Base-by-base conservation (phyloP, 1,284 basidiomycete species). In the Ceratobasidium sp. region DNA sequence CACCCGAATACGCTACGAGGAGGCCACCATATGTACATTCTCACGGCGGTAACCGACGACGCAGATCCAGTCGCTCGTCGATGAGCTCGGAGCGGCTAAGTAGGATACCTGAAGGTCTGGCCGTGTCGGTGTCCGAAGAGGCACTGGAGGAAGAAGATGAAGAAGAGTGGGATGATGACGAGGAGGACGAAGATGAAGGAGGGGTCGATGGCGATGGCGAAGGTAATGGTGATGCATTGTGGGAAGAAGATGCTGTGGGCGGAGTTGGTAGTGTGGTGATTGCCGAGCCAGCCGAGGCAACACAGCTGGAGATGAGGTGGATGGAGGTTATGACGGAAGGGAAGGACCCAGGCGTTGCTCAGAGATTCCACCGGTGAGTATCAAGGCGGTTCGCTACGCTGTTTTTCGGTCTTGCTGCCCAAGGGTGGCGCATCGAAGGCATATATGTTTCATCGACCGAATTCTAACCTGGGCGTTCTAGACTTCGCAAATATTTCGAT, bases 251-350 rank as follows among this genome's bases (percentile, higher is more conserved):
- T 41, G 72, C 34, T 37, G 27, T 76, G 7, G 31, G 56, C 58
- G 49, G 63, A 24, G 29, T 22, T 87, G 62, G 88, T 89, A 78
- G 86, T 86, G 62, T 79, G 85, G n/a, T 96, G 80, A 94, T 96
- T 65, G 84, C 85, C 69, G 92, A 95, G 81, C 95, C 94, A n/a
- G 90, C 89, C 0, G 86, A 90, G 43, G 94, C 94, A 29, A 93
- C 89, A 14, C 85, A 89, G 8, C 80, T 90, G 72, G 91, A 96
- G 81, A 86, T 90, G 63, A 85, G 86, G 74, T 96, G 94, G 93
- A 84, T 96, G 62, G 85, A 88, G 27, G 91, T 89, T 16, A 96
- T 96, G 92, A 90, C 90, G 0, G 88, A 90, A 22, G 92, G 89
- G 5, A 94, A 93, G 81, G 89, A 92, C 58, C 84, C 85, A 56